Evolutionary conservation across 2,329 filamentous ascomycete species (phyloP).

Genomic region (Canariomyces notabilis): DNA sequence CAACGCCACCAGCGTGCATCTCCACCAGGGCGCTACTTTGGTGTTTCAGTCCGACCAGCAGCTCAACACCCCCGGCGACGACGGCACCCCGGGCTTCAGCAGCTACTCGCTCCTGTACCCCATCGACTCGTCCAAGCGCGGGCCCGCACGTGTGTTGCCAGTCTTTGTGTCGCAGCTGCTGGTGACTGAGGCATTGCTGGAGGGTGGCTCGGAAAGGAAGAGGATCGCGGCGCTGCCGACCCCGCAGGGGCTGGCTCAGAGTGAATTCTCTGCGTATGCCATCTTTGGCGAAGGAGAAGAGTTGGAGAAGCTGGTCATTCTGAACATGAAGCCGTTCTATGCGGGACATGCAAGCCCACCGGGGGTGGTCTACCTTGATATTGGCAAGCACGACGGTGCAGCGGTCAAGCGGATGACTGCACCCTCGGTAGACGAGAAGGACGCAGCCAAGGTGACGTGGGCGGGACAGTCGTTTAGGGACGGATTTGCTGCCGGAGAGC

Average conservation of each 20-base stretch:
- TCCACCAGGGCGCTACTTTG: constrained; percentile 28
- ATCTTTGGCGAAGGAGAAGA: constrained; percentile 1
- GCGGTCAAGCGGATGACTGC: constrained; percentile 21
- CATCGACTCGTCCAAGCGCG: constrained; percentile 14
- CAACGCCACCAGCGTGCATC: constrained; percentile 34
- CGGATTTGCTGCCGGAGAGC: constrained; percentile 12
- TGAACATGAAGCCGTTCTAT: constrained; percentile 20
- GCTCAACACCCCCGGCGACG: constrained; percentile 22
- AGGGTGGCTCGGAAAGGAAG: constrained; percentile 5
- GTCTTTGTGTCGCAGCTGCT: constrained; percentile 21
- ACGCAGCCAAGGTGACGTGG: constrained; percentile 19
- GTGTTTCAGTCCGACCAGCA: constrained; percentile 21
- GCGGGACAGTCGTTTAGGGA: constrained; percentile 19
- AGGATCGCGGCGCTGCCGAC: constrained; percentile 16
- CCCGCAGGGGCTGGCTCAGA: constrained; percentile 7
- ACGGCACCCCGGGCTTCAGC: constrained; percentile 19
- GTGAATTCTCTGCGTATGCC: constrained; percentile 16
- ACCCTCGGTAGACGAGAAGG: constrained; percentile 18
- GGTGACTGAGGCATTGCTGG: constrained; percentile 15
- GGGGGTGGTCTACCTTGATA: constrained; percentile 7
- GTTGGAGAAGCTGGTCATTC: constrained; percentile 12
- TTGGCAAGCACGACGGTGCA: constrained; percentile 13
- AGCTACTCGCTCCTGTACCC: constrained; percentile 20
- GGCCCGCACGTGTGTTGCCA: constrained; percentile 17
- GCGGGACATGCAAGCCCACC: constrained; percentile 3